phyloP scores from a whole-genome alignment of 2,329 filamentous ascomycete species.

The Diaporthe citri region DNA sequence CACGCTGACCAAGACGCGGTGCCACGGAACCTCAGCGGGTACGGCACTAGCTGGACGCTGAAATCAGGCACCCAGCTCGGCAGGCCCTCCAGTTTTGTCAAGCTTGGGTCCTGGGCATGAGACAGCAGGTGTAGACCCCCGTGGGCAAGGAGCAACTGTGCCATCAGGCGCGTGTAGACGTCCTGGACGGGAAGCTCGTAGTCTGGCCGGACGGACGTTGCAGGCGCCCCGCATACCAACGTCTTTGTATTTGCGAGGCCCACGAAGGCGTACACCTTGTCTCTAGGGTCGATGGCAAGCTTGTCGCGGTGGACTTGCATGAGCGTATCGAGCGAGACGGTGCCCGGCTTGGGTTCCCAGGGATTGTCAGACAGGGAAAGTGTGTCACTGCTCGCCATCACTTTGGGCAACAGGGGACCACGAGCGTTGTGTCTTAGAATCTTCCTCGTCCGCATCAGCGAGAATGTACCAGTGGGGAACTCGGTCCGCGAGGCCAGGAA shows the following conservation, averaged over 20 bases:
- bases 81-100: background rate
- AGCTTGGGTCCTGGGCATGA: background rate
- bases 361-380: background rate
- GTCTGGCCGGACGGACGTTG: constrained; percentile 26
- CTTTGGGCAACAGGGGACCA: background rate
- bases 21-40: constrained; percentile 24
- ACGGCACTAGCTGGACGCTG: constrained; percentile 23
- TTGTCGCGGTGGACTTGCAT: constrained; percentile 26
- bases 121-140: background rate
- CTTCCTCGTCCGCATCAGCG: constrained; percentile 10
- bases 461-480: background rate
- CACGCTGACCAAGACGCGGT: constrained; percentile 11
- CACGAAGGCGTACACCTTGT: constrained; percentile 40
- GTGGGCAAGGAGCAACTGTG: background rate
- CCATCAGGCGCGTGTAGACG: constrained; percentile 8
- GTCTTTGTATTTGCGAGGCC: constrained; percentile 33
- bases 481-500: constrained; percentile 31
- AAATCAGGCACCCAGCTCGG: constrained; percentile 39
- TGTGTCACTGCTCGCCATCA: background rate
- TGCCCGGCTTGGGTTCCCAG: background rate
- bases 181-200: constrained; percentile 32
- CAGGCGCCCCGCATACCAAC: background rate
- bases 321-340: background rate
- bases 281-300: constrained; percentile 32
- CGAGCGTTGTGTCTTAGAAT: background rate